These are phyloP conservation scores for Phaeosphaeria sp. DNA, from an alignment of 2,329 filamentous ascomycete species.

Conservation along the genomic window DNA sequence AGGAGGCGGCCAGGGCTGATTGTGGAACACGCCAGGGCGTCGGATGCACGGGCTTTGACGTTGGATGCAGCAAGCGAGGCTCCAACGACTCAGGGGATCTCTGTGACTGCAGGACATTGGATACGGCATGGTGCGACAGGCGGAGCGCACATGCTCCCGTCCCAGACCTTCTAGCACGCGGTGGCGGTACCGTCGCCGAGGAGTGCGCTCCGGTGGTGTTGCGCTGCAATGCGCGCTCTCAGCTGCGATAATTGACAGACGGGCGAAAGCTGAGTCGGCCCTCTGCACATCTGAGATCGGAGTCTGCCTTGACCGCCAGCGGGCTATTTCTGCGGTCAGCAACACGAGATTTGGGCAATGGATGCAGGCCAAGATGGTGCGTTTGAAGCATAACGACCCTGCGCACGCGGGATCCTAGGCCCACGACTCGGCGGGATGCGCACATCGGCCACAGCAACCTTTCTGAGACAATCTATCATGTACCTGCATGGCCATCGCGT, in stretches of 20 bases:
- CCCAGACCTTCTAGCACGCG: conserved; percentile 23
- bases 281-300: not conserved
- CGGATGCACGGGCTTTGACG: conserved; percentile 28
- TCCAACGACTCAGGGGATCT: conserved; percentile 28
- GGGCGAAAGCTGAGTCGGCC: not conserved
- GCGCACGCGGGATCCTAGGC: conserved; percentile 4
- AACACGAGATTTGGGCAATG: not conserved
- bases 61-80: conserved; percentile 26
- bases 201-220: conserved; percentile 6
- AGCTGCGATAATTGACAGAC: not conserved
- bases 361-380: conserved; percentile 14
- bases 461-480: conserved; percentile 20
- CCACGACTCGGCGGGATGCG: conserved; percentile 24
- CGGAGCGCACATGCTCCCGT: conserved; percentile 38
- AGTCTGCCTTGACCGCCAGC: not conserved
- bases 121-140: conserved; percentile 39
- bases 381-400: conserved; percentile 20
- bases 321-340: conserved; percentile 17
- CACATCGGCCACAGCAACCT: conserved; percentile 19
- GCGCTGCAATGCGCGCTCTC: conserved; percentile 3
- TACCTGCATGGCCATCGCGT: conserved; percentile 20
- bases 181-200: conserved; percentile 8
- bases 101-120: conserved; percentile 22
- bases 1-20: conserved; percentile 31
- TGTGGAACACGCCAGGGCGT: conserved; percentile 32